Base-by-base conservation (phyloP, 1,284 basidiomycete genomes). In the Coniferiporia sulphurascens region DNA sequence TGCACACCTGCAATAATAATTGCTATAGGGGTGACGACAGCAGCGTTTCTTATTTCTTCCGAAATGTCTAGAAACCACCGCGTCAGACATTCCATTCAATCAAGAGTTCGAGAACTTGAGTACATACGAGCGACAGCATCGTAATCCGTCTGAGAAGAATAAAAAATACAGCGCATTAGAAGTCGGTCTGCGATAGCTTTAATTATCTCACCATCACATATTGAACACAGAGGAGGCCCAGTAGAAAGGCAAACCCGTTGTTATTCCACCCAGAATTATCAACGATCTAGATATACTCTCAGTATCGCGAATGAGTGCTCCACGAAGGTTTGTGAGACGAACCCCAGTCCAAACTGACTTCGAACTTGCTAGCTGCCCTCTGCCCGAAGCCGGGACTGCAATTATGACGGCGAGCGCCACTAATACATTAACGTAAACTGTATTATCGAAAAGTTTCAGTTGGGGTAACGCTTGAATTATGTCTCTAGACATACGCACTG, bases 251-350 rank as follows among this genome's bases (percentile, higher is more conserved):
- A 35, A 66, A 66, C 3, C 65, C 65, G 8, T 38, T 52, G 52
- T 65, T 66, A 36, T 55, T 52, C 64, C 64, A 66, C 10, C 65
- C 65, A 32, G 64, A 64, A 34, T 59, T 58, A 64, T 66, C 65
- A 12, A 53, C 46, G 32, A 66, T 60, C 65, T 66, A 17, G 8
- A 52, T 10, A 36, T 13, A 48, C 7, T 15, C 8, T 34, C 34
- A 49, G 52, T 17, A 35, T 34, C 17, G 35, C n/a, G 15, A 5
- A 36, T 27, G 13, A 35, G 35, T 41, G 19, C 27, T 35, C 36
- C 15, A 22, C 15, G n/a, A 48, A 7, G 36, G 6, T 36, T 49
- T 10, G 12, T 12, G 38, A 41, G 9, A 58, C 55, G 36, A 35
- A 64, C 64, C 46, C 48, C 58, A 6, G 34, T 62, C 64, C 64